phyloP scores from a whole-genome alignment of 2,329 filamentous ascomycete genomes.

The Fusarium palustre region DNA sequence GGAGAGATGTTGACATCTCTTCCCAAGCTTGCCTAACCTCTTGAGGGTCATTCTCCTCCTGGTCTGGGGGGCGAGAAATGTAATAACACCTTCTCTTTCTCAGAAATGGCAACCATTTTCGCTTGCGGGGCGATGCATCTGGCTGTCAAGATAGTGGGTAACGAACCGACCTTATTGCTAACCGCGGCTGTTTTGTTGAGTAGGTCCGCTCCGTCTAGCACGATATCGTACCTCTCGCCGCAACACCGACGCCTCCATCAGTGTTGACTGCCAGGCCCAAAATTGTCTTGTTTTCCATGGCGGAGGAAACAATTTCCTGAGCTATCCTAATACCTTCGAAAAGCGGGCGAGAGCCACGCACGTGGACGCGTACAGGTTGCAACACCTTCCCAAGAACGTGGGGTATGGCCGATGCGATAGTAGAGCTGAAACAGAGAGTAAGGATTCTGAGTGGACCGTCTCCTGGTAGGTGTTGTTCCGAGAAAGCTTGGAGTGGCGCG shows the following conservation, averaged over 20 bases:
- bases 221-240: conserved; percentile 62
- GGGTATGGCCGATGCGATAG: conserved; percentile 63
- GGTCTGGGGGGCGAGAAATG: conserved; percentile 57
- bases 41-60: conserved; percentile 61
- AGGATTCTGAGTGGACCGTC: conserved; percentile 60
- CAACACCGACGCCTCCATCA: conserved; percentile 69
- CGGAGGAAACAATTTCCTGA: conserved; percentile 58
- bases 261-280: conserved; percentile 63
- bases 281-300: conserved; percentile 46
- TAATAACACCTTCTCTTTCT: conserved; percentile 68
- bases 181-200: conserved; percentile 69
- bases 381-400: conserved; percentile 52
- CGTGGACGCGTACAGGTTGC: conserved; percentile 63
- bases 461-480: conserved; percentile 44
- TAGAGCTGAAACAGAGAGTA: conserved; percentile 73
- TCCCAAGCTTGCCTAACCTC: conserved; percentile 66
- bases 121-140: conserved; percentile 59
- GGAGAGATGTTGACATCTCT: conserved; percentile 12
- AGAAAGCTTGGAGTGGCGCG: conserved; percentile 51
- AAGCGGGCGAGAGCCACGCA: conserved; percentile 75
- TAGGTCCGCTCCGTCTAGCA: conserved; percentile 74
- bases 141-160: conserved; percentile 68
- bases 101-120: conserved; percentile 67
- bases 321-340: conserved; percentile 73
- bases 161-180: conserved; percentile 74